Conservation (phyloP, 2,329 filamentous ascomycete species). For the Nemania sp. region DNA sequence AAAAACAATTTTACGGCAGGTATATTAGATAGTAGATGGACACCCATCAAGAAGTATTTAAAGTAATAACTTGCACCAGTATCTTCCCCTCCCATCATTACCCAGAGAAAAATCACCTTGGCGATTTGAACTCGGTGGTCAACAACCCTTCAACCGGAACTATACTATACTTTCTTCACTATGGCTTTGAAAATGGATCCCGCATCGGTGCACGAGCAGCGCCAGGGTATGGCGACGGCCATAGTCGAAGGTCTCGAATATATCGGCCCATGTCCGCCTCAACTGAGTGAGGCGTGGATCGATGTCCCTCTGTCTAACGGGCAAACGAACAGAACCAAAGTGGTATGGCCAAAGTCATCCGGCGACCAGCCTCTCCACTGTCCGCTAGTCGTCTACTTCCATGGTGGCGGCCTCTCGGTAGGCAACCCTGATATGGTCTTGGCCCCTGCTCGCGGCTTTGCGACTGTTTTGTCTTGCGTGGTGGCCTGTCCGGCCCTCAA, state of each 20-base stretch:
- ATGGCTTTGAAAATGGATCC: conserved; percentile 2
- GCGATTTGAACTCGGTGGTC: neutral
- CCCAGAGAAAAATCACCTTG: neutral
- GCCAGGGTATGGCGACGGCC: neutral
- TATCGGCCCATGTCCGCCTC: conserved; percentile 14
- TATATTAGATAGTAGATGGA: neutral
- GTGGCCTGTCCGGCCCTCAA: conserved; percentile 19
- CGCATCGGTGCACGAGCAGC: neutral
- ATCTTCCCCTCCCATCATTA: neutral
- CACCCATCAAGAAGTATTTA: neutral
- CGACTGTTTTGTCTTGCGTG: conserved; percentile 6
- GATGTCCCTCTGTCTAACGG: conserved; percentile 11
- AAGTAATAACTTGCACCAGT: neutral
- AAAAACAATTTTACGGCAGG: neutral
- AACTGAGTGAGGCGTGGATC: conserved; percentile 14
- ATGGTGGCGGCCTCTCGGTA: conserved; percentile 8
- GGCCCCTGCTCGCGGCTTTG: conserved; percentile 16
- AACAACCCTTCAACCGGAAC: neutral
- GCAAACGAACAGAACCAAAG: conserved; percentile 12
- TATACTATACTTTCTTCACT: neutral
- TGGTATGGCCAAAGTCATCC: conserved; percentile 10
- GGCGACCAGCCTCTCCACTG: neutral
- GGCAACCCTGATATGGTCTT: conserved; percentile 8
- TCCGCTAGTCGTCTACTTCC: conserved; percentile 15
- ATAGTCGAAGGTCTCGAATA: conserved; percentile 9